Evolutionary conservation across 345 rosid genomes (phyloP).

Genomic region (Populus tremula): DNA sequence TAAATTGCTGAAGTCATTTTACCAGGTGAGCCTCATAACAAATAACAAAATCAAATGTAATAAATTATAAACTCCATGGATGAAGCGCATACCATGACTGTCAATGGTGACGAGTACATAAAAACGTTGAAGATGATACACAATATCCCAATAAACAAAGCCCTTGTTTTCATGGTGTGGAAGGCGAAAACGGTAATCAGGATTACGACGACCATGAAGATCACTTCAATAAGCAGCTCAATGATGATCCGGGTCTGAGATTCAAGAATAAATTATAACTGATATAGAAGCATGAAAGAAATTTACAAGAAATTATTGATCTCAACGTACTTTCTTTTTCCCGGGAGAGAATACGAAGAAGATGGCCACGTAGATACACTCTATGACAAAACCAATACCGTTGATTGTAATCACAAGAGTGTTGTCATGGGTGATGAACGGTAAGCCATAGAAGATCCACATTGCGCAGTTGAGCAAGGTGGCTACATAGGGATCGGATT

Average conservation of each 20-base stretch:
- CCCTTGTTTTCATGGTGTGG: neutral
- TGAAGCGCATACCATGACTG: slow-evolving; percentile 10
- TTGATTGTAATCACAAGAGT: slow-evolving; percentile 59
- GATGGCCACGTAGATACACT: slow-evolving; percentile 45
- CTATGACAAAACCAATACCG: slow-evolving; percentile 53
- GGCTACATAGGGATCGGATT: slow-evolving; percentile 71
- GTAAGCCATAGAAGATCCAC: slow-evolving; percentile 75
- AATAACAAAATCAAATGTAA: neutral
- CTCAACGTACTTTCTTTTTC: slow-evolving; percentile 35
- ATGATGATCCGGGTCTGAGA: slow-evolving; percentile 36
- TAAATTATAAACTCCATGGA: too few relatives aligned
- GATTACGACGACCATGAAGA: slow-evolving; percentile 32
- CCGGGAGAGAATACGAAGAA: slow-evolving; percentile 45
- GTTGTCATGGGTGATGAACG: slow-evolving; percentile 60
- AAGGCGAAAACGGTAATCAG: slow-evolving; percentile 1
- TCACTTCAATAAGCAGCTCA: slow-evolving; percentile 34
- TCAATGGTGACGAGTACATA: slow-evolving; percentile 23
- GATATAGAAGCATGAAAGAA: neutral
- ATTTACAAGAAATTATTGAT: too few relatives aligned
- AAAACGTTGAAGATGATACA: slow-evolving; percentile 13
- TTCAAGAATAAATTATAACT: neutral
- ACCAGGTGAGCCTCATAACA: too few relatives aligned
- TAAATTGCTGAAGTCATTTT: too few relatives aligned
- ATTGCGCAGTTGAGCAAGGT: slow-evolving; percentile 63
- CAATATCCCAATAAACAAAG: slow-evolving; percentile 14